A percentile compares a stretch with the other conserved stretches of the same genome.
These are phyloP conservation scores for Rhamnella rubrinervis DNA, from an alignment of 331 rosid genomes.

Conservation along the genomic window DNA sequence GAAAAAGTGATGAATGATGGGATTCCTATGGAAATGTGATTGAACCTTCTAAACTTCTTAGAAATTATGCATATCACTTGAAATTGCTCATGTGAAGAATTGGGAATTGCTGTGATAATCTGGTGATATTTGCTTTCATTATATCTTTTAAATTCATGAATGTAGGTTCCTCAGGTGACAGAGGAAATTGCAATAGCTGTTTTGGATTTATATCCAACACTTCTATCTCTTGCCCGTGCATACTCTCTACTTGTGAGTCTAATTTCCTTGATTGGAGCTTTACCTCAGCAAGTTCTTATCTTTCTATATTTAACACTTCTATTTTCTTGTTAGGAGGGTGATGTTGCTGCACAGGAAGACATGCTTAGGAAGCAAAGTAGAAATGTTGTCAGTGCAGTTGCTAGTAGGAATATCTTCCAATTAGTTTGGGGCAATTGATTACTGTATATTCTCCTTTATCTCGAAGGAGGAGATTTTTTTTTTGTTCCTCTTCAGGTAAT, in stretches of 20 bases:
- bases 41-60: no score
- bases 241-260: slow-evolving; percentile 67
- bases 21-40: no score
- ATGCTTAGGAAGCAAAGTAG: slow-evolving; percentile 74
- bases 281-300: background rate
- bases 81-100: no score
- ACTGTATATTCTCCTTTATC: background rate
- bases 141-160: slow-evolving; percentile 2
- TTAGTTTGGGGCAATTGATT: slow-evolving; percentile 66
- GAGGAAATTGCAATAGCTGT: slow-evolving; percentile 90
- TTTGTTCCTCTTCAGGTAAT: background rate
- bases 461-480: background rate
- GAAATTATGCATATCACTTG: no score
- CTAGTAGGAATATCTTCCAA: slow-evolving; percentile 85
- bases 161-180: slow-evolving; percentile 91
- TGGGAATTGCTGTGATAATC: no score
- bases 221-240: slow-evolving; percentile 68
- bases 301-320: background rate
- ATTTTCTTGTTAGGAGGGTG: slow-evolving; percentile 60
- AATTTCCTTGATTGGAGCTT: slow-evolving; percentile 8
- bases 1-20: no score
- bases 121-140: background rate
- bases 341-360: slow-evolving; percentile 60
- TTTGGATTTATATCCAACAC: slow-evolving; percentile 83
- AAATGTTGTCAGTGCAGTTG: slow-evolving; percentile 53